Conservation (phyloP, 345 rosid species). For the Nephelium lappaceum region DNA sequence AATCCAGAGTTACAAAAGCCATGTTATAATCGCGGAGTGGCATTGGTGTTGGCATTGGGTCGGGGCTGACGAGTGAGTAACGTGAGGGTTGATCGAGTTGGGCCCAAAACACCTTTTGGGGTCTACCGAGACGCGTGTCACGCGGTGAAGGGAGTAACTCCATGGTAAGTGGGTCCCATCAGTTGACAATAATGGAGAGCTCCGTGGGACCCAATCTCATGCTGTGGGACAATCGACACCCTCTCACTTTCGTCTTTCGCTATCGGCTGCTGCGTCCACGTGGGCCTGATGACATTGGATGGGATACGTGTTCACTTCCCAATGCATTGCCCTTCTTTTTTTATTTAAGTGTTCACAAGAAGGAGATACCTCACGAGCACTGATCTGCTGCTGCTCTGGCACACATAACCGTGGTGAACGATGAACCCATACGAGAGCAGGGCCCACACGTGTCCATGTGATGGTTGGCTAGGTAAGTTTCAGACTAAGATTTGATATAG, state of each 20-base stretch:
- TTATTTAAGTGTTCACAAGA: neutral
- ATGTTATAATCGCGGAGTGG: neutral
- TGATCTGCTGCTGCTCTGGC: slow-evolving; percentile 23
- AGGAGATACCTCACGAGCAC: slow-evolving; percentile 6
- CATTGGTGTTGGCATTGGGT: neutral
- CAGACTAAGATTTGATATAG: neutral
- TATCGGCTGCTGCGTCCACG: slow-evolving; percentile 26
- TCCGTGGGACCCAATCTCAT: slow-evolving; percentile 14
- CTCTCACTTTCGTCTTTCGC: slow-evolving; percentile 6
- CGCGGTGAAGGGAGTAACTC: neutral
- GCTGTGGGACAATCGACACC: slow-evolving; percentile 24
- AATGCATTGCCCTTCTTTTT: neutral
- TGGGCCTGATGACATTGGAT: slow-evolving; percentile 4
- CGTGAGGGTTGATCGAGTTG: slow-evolving; percentile 27
- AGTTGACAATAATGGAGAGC: slow-evolving; percentile 5
- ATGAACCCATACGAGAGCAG: slow-evolving; percentile 14
- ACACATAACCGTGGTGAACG: slow-evolving; percentile 18
- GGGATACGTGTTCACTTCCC: slow-evolving; percentile 36
- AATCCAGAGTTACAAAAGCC: neutral
- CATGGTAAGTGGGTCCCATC: slow-evolving; percentile 21
- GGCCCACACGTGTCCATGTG: slow-evolving; percentile 25
- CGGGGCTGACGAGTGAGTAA: slow-evolving; percentile 22
- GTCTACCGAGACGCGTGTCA: slow-evolving; percentile 29
- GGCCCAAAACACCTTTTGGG: neutral
- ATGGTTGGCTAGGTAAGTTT: neutral